Evolutionary conservation across 1,284 basidiomycete genomes (phyloP).

Genomic region (Amylostereum areolatum): DNA sequence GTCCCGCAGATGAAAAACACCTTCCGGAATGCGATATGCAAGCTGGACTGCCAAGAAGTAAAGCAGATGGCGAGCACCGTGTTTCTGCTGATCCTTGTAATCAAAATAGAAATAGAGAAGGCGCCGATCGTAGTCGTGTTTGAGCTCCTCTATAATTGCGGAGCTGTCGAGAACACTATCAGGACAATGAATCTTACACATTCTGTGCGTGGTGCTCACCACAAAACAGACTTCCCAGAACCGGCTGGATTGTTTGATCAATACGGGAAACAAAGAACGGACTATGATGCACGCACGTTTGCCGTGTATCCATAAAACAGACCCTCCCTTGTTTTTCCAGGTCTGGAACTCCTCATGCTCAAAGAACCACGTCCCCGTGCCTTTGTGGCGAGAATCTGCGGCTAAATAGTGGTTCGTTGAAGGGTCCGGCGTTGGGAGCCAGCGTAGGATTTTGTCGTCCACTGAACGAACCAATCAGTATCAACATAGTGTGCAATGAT

Average conservation of each 20-base stretch:
- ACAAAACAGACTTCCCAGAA: too few species aligned
- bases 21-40: background rate
- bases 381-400: background rate
- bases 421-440: background rate
- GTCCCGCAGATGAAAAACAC: background rate
- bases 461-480: background rate
- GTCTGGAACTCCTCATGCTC: background rate
- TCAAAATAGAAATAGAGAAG: slow-evolving; percentile 1
- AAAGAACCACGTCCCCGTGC: background rate
- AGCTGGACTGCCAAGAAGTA: background rate
- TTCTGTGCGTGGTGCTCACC: too few species aligned
- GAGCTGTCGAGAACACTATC: too few species aligned
- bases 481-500: background rate
- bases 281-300: too few species aligned
- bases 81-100: background rate
- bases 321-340: background rate
- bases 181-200: too few species aligned
- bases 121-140: too few species aligned
- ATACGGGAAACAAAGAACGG: too few species aligned
- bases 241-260: too few species aligned
- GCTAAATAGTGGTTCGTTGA: background rate
- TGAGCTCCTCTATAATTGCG: too few species aligned
- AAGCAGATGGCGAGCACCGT: background rate
- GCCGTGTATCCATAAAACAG: background rate
- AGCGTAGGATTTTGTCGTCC: background rate